A percentile compares a stretch with the other conserved stretches of the same genome.
phyloP scores from a whole-genome alignment of 305 asterid genomes.

The Rubia tinctorum region DNA sequence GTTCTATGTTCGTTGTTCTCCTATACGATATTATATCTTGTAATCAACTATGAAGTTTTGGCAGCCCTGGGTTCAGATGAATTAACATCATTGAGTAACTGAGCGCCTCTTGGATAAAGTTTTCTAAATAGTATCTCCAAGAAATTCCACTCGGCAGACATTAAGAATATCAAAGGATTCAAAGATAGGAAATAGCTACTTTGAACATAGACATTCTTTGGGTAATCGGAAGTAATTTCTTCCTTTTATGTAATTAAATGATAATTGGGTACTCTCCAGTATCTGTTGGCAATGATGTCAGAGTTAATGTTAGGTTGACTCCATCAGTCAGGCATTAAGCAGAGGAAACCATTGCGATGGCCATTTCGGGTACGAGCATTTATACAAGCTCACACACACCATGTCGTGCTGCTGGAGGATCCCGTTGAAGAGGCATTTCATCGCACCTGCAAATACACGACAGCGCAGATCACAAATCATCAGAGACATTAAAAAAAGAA shows the following conservation, averaged over 20 bases:
- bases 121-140: not conserved
- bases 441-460: slow-evolving; percentile 56
- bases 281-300: not conserved
- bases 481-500: not conserved
- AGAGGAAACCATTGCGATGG: slow-evolving; percentile 79
- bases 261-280: not conserved
- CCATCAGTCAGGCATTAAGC: slow-evolving; percentile 31
- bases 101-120: not conserved
- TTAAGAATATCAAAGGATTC: not conserved
- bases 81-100: not conserved
- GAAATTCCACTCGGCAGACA: not conserved
- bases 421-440: slow-evolving; percentile 82
- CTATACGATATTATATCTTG: not conserved
- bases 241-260: not conserved
- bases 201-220: not conserved
- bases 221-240: not conserved
- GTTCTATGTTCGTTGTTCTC: not conserved
- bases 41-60: not conserved
- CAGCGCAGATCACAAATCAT: not conserved
- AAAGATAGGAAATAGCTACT: not conserved
- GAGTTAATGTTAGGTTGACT: not conserved
- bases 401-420: slow-evolving; percentile 92
- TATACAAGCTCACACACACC: slow-evolving; percentile 81
- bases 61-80: not conserved
- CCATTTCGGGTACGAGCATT: slow-evolving; percentile 91